A percentile compares a stretch with the other conserved stretches of the same genome.
phyloP scores from a whole-genome alignment of 2,329 filamentous ascomycete species.

The Coniochaeta ligniaria region DNA sequence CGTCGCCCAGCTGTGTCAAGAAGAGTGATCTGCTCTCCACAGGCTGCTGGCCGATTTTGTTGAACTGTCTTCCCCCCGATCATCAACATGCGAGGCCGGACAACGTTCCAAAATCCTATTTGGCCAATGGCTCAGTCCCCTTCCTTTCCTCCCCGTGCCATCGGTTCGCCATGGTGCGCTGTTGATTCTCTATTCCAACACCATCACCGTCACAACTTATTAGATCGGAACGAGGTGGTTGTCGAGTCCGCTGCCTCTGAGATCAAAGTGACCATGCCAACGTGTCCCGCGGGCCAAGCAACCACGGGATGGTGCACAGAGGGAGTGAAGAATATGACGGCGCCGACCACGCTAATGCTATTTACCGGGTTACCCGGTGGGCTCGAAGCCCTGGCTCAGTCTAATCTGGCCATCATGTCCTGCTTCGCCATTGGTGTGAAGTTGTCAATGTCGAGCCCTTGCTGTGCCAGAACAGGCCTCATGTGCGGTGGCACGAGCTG shows the following conservation, averaged over 20 bases:
- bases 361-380: background rate
- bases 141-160: background rate
- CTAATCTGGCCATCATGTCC: slow-evolving; percentile 95
- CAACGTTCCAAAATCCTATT: background rate
- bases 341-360: background rate
- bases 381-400: slow-evolving; percentile 51
- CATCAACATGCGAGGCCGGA: background rate
- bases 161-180: background rate
- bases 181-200: background rate
- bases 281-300: background rate
- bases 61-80: background rate
- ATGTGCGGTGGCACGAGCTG: slow-evolving; percentile 83
- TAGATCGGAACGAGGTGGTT: background rate
- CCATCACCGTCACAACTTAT: background rate
- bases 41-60: background rate
- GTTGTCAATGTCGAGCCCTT: slow-evolving; percentile 87
- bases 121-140: background rate
- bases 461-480: slow-evolving; percentile 63
- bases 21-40: background rate
- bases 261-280: background rate
- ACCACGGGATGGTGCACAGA: background rate
- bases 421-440: slow-evolving; percentile 86
- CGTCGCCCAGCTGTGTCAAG: slow-evolving; percentile 6
- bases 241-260: background rate
- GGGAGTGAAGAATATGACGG: background rate